phyloP scores from a whole-genome alignment of 208 protist species.

The Leishmania tropica region DNA sequence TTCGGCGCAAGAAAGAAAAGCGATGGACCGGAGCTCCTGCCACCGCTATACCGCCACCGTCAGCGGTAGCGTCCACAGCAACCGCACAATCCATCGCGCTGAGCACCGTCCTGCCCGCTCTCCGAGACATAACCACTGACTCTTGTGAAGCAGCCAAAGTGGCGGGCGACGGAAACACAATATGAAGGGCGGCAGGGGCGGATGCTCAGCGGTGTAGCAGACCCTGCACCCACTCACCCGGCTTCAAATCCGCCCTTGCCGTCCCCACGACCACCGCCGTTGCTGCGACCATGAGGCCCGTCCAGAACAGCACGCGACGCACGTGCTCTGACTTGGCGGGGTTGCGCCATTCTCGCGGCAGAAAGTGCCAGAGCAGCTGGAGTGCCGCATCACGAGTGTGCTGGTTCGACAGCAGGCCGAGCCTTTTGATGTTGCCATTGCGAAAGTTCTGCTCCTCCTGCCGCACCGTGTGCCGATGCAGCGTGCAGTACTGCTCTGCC shows the following conservation, averaged over 20 bases:
- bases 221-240: slow-evolving; percentile 14
- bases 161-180: background rate
- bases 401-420: slow-evolving; percentile 64
- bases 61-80: background rate
- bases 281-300: slow-evolving; percentile 33
- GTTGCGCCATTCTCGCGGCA: slow-evolving; percentile 80
- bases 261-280: slow-evolving; percentile 32
- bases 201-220: slow-evolving; percentile 17
- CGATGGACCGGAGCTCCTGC: background rate
- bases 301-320: slow-evolving; percentile 29
- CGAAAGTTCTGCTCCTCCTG: slow-evolving; percentile 55
- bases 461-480: slow-evolving; percentile 34
- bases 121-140: background rate
- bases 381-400: slow-evolving; percentile 74
- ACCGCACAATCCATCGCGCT: background rate
- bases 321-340: slow-evolving; percentile 38
- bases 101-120: background rate
- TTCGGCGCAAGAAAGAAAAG: background rate
- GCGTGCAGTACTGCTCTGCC: slow-evolving; percentile 31
- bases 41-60: background rate
- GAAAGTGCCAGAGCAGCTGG: slow-evolving; percentile 59
- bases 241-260: slow-evolving; percentile 11
- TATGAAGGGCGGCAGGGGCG: background rate
- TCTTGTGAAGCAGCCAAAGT: background rate
- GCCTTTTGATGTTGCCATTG: slow-evolving; percentile 46